Percentiles rank a stretch among this genome's conserved stretches.
Evolutionary conservation across 1,284 basidiomycete genomes (phyloP).

Genomic region (Ceratobasidium sp.): DNA sequence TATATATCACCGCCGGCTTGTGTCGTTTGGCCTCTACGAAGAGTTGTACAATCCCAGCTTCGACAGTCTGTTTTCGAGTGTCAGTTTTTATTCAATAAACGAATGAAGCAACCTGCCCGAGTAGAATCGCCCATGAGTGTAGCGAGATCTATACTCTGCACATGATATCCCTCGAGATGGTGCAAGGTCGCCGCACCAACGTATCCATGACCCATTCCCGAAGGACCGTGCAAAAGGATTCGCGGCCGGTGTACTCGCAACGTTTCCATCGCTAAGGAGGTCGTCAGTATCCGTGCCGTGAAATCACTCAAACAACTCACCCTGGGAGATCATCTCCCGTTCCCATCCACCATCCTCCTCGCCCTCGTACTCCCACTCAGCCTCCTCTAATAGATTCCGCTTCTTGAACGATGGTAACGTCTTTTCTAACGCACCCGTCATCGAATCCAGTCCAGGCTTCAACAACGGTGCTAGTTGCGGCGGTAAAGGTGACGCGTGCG

Average conservation of each 20-base stretch:
- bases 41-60: constrained; percentile 95
- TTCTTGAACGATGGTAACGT: constrained; percentile 83
- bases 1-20: constrained; percentile 95
- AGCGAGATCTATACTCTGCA: constrained; percentile 94
- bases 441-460: constrained; percentile 74
- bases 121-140: constrained; percentile 92
- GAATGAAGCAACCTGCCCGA: constrained; percentile 67
- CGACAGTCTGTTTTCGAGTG: constrained; percentile 74
- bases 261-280: constrained; percentile 84
- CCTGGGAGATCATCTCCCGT: constrained; percentile 87
- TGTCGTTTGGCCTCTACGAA: constrained; percentile 98
- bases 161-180: constrained; percentile 95
- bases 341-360: constrained; percentile 80
- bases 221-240: constrained; percentile 84
- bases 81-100: neutral
- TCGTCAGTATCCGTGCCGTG: constrained; percentile 46
- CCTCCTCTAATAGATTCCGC: constrained; percentile 90
- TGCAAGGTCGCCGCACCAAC: constrained; percentile 93
- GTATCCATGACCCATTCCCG: constrained; percentile 92
- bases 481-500: constrained; percentile 88
- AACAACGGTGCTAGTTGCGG: constrained; percentile 89
- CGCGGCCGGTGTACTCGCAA: constrained; percentile 93
- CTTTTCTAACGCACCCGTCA: constrained; percentile 77
- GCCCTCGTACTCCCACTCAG: constrained; percentile 87
- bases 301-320: constrained; percentile 63